These are phyloP conservation scores for Postia placenta DNA, from an alignment of 768 basidiomycete genomes.

Conservation along the genomic window DNA sequence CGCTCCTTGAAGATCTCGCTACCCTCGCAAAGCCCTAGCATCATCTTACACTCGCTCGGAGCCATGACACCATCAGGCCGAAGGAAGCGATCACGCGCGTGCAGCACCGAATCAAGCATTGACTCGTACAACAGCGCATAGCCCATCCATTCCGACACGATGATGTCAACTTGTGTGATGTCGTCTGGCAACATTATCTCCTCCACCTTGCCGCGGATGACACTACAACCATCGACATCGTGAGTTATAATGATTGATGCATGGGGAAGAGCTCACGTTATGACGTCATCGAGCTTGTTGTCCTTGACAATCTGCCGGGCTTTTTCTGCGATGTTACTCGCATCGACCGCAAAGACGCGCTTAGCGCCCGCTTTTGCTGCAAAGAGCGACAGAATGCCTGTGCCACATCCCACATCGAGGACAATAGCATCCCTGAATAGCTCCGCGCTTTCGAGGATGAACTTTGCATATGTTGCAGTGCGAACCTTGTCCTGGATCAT, in stretches of 20 bases:
- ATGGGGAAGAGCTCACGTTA: conserved; percentile 43
- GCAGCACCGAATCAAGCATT: conserved; percentile 94
- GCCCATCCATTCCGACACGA: conserved; percentile 98
- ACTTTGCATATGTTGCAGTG: conserved; percentile 88
- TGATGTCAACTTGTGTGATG: conserved; percentile 80
- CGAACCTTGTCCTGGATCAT: conserved; percentile 97
- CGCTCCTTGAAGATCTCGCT: conserved; percentile 73
- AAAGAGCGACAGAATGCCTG: conserved; percentile 87
- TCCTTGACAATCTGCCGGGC: conserved; percentile 42
- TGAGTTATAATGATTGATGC: too few species aligned
- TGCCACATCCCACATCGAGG: conserved; percentile 95
- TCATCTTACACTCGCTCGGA: conserved; percentile 83
- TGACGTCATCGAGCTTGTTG: conserved; percentile 55
- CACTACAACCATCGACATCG: conserved; percentile 37
- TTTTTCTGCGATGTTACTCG: conserved; percentile 61
- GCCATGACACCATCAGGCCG: conserved; percentile 75
- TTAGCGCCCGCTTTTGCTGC: conserved; percentile 87
- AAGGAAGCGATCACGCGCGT: conserved; percentile 84
- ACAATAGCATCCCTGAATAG: conserved; percentile 84
- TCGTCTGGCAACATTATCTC: conserved; percentile 72
- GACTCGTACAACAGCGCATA: conserved; percentile 90
- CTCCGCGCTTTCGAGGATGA: conserved; percentile 76
- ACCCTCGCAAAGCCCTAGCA: conserved; percentile 78
- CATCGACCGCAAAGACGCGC: conserved; percentile 88
- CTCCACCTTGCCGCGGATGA: conserved; percentile 89